These are phyloP conservation scores for Cladosporium oxysporum DNA, from an alignment of 2,329 filamentous ascomycete species.

Conservation along the genomic window DNA sequence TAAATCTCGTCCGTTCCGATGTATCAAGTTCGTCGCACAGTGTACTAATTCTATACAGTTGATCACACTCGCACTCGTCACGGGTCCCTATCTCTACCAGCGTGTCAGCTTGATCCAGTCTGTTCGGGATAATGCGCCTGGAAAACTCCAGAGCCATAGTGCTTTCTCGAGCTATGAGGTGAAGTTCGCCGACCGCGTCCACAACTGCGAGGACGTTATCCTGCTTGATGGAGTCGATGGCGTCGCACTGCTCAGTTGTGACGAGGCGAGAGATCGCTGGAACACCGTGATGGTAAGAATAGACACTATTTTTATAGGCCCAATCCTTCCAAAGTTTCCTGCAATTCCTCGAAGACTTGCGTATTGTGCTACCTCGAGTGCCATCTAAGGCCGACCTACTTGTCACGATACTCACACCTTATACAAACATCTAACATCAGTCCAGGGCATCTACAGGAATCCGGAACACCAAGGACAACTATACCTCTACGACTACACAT, in stretches of 20 bases:
- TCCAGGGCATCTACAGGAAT: conserved; percentile 34
- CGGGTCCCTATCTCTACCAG: conserved; percentile 7
- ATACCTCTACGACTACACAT: conserved; percentile 44
- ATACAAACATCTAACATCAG: neutral
- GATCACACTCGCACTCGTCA: conserved; percentile 6
- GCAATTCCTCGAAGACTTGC: neutral
- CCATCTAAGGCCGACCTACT: neutral
- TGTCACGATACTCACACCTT: neutral
- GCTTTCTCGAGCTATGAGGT: conserved; percentile 42
- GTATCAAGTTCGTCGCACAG: neutral
- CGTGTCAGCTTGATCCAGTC: neutral
- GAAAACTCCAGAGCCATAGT: neutral
- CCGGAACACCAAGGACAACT: conserved; percentile 35
- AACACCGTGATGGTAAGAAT: conserved; percentile 48
- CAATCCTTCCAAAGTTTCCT: neutral
- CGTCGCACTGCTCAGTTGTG: conserved; percentile 47
- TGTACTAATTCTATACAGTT: neutral
- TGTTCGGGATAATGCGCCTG: conserved; percentile 2
- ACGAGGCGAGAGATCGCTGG: conserved; percentile 46
- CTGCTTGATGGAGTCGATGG: conserved; percentile 38
- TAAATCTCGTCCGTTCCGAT: neutral
- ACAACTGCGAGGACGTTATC: conserved; percentile 49
- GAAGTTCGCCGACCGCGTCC: conserved; percentile 39
- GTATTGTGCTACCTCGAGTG: neutral
- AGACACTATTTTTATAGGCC: neutral